Percentiles rank a stretch among this genome's conserved stretches.
Conservation (phyloP, 768 basidiomycete species). For the Ramaria rubella region DNA sequence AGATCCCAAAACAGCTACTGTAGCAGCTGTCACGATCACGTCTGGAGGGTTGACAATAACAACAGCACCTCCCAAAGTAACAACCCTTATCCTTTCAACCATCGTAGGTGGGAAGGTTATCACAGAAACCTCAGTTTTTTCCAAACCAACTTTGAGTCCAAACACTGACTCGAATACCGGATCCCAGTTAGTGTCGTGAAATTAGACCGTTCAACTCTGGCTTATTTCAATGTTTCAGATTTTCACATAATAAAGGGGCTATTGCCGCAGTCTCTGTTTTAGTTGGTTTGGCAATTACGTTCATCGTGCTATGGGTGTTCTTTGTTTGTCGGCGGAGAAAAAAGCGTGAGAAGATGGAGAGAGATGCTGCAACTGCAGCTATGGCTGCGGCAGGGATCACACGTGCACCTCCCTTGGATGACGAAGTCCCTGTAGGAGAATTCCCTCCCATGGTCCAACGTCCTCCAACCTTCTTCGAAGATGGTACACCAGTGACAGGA, state of each 20-base stretch:
- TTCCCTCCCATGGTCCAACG: constrained; percentile 15
- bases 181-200: constrained; percentile 43
- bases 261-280: constrained; percentile 89
- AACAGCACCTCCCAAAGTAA: constrained; percentile 51
- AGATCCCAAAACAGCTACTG: constrained; percentile 2
- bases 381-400: constrained; percentile 65
- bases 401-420: constrained; percentile 53
- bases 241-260: constrained; percentile 84
- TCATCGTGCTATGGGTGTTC: constrained; percentile 60
- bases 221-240: constrained; percentile 40
- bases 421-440: constrained; percentile 40
- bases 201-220: background rate
- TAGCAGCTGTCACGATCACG: constrained; percentile 14
- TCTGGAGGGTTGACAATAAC: constrained; percentile 24
- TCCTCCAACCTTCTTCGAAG: constrained; percentile 15
- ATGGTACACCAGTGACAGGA: background rate
- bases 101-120: constrained; percentile 43
- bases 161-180: constrained; percentile 34
- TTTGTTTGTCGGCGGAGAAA: constrained; percentile 66
- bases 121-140: constrained; percentile 55
- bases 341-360: constrained; percentile 53
- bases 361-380: constrained; percentile 66
- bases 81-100: constrained; percentile 50
- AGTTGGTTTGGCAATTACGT: constrained; percentile 73
- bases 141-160: constrained; percentile 66